phyloP scores from a whole-genome alignment of 345 rosid species.

The Salix brachista region DNA sequence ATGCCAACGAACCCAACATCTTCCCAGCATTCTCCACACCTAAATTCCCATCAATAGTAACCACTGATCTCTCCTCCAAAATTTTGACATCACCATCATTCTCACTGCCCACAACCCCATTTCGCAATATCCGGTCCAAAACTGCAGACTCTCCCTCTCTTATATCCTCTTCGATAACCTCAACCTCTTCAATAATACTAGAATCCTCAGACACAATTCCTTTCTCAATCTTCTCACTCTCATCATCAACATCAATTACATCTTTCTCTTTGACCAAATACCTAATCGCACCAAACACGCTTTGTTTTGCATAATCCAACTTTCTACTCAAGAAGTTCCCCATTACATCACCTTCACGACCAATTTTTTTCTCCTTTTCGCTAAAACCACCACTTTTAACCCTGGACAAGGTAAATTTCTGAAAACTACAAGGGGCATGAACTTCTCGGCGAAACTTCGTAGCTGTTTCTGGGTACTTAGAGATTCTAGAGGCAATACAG shows the following conservation, averaged over 20 bases:
- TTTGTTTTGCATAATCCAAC: slow-evolving; percentile 35
- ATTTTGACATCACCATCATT: slow-evolving; percentile 24
- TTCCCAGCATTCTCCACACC: slow-evolving; percentile 42
- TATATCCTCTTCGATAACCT: slow-evolving; percentile 33
- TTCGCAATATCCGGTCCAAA: slow-evolving; percentile 11
- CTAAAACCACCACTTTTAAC: slow-evolving; percentile 10
- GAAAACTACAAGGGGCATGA: slow-evolving; percentile 73
- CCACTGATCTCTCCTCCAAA: slow-evolving; percentile 40
- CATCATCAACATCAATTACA: slow-evolving; percentile 43
- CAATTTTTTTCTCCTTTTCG: slow-evolving; percentile 15
- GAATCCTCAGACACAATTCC: slow-evolving; percentile 51
- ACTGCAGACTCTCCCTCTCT: slow-evolving; percentile 25
- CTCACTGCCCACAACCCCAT: not conserved
- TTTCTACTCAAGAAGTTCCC: slow-evolving; percentile 30
- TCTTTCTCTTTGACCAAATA: slow-evolving; percentile 30
- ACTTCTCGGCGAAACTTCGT: slow-evolving; percentile 49
- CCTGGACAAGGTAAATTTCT: slow-evolving; percentile 44
- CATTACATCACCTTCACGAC: slow-evolving; percentile 21
- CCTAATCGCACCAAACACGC: slow-evolving; percentile 45
- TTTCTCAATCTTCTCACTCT: slow-evolving; percentile 17
- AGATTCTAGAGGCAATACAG: slow-evolving; percentile 45
- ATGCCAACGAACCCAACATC: slow-evolving; percentile 39
- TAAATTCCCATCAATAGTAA: slow-evolving; percentile 36
- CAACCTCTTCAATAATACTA: slow-evolving; percentile 43
- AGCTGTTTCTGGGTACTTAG: slow-evolving; percentile 64